Evolutionary conservation across 495 filamentous ascomycete genomes (phyloP).

Genomic region (Tuber brumale): DNA sequence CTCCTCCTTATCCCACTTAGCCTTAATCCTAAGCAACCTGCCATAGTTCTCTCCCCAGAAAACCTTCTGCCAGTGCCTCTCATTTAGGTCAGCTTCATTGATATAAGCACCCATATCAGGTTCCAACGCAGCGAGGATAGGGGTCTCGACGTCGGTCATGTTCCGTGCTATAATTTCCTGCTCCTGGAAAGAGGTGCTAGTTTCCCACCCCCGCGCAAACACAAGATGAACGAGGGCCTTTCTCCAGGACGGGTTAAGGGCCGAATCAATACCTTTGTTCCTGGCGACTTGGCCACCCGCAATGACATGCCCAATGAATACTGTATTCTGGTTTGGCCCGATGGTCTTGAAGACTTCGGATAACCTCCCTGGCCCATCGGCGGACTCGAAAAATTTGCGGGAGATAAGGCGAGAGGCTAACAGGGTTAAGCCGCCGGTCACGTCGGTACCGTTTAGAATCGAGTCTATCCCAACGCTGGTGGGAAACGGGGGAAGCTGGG

Average conservation of each 20-base stretch:
- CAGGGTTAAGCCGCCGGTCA: slow-evolving; percentile 42
- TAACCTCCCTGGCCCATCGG: slow-evolving; percentile 39
- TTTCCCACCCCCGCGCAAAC: slow-evolving; percentile 42
- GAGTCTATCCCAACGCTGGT: slow-evolving; percentile 11
- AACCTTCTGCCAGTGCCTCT: slow-evolving; percentile 46
- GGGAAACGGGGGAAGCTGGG: slow-evolving; percentile 30
- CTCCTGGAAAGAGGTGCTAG: slow-evolving; percentile 43
- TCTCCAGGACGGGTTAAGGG: slow-evolving; percentile 48
- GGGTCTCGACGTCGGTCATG: slow-evolving; percentile 44
- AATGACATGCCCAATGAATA: slow-evolving; percentile 42
- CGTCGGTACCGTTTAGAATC: slow-evolving; percentile 35
- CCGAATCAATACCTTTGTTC: slow-evolving; percentile 41
- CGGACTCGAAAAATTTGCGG: slow-evolving; percentile 36
- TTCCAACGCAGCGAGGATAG: slow-evolving; percentile 47
- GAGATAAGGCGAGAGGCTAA: slow-evolving; percentile 45
- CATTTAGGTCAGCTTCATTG: slow-evolving; percentile 50
- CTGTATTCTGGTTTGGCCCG: slow-evolving; percentile 33
- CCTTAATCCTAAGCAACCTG: slow-evolving; percentile 45
- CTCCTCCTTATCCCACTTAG: slow-evolving; percentile 47
- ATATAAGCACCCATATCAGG: slow-evolving; percentile 47
- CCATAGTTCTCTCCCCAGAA: slow-evolving; percentile 51
- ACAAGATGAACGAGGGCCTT: slow-evolving; percentile 45
- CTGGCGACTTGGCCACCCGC: slow-evolving; percentile 30
- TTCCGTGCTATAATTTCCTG: slow-evolving; percentile 44
- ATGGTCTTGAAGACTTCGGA: slow-evolving; percentile 38